Evolutionary conservation across 1,284 basidiomycete species (phyloP), one percentile per base, ranked within the genome.

Genomic region (Rhizoctonia solani): DNA sequence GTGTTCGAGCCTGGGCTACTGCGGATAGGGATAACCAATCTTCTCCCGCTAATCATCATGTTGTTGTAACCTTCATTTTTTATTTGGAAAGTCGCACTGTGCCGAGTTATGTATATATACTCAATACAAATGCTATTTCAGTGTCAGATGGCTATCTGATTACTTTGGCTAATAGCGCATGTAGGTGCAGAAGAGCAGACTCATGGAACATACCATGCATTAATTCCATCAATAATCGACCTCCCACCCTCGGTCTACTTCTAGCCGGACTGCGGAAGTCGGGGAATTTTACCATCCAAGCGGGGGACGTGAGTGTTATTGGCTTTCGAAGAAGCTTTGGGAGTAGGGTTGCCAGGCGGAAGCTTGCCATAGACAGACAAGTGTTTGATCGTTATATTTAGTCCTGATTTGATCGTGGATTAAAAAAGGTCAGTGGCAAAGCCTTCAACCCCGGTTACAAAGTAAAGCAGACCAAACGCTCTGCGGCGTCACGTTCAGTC

Each of bases 251-350:
- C 25, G 34, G 16, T 16, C 32, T 6, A 23, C 34, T 9, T 23
- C 49, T 52, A 27, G 25, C 4, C 34, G 54, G 42, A 41, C 41
- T 56, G 54, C 54, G 54, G 54, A 59, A 59, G 46, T 47, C 49
- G 25, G 34, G 16, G 27, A 29, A 47, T 46, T 59, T 59, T 44
- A 19, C 49, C 42, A 21, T 46, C 21, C 29, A 32, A n/a, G 14
- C 44, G 44, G 41, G 30, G 44, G 8, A 46, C 27, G 23, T 32
- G 14, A 16, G 6, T 19, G 5, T 3, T 3, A 27, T 19, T 9
- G 44, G 19, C 5, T 9, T 19, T 34, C 13, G 25, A 11, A 30
- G 4, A 54, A 46, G 19, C 44, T 5, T 46, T 9, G 13, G 44
- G 27, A 9, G 19, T 21, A 4, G 19, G 5, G 54, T 55, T 55